A percentile compares a stretch with the other conserved stretches of the same genome.
Evolutionary conservation across 106 monocot genomes (phyloP).

Genomic region (Acorus calamus): DNA sequence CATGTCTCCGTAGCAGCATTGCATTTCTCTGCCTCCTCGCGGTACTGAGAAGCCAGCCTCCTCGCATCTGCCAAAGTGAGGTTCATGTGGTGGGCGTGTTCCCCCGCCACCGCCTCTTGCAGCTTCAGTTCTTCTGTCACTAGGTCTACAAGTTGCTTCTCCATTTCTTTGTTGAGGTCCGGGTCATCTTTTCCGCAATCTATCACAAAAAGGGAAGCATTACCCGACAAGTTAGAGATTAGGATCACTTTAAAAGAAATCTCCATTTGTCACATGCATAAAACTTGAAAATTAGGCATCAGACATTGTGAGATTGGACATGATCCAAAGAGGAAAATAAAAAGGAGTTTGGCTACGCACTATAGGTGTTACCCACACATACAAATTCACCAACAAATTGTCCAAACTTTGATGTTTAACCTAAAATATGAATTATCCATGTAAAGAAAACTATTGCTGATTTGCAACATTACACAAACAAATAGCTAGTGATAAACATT

Average conservation of each 20-base stretch:
- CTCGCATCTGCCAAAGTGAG: constrained; percentile 57
- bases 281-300: neutral
- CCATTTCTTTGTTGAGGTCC: constrained; percentile 73
- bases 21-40: constrained; percentile 76
- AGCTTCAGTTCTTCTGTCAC: constrained; percentile 71
- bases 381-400: too few species aligned
- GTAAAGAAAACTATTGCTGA: too few species aligned
- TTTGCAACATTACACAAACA: too few species aligned
- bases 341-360: too few species aligned
- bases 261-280: too few species aligned
- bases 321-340: too few species aligned
- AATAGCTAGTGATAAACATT: too few species aligned
- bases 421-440: too few species aligned
- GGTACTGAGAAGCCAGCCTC: constrained; percentile 73
- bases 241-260: neutral
- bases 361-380: too few species aligned
- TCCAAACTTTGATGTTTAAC: too few species aligned
- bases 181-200: constrained; percentile 84
- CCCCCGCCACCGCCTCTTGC: constrained; percentile 52
- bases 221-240: neutral
- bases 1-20: constrained; percentile 82
- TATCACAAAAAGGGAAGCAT: constrained; percentile 9
- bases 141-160: constrained; percentile 68
- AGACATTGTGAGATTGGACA: too few species aligned
- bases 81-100: constrained; percentile 64